Evolutionary conservation across 1,139 yeast genomes (phyloP), one percentile per base, ranked within the genome.

Genomic region (Arxiozyma bovina): DNA sequence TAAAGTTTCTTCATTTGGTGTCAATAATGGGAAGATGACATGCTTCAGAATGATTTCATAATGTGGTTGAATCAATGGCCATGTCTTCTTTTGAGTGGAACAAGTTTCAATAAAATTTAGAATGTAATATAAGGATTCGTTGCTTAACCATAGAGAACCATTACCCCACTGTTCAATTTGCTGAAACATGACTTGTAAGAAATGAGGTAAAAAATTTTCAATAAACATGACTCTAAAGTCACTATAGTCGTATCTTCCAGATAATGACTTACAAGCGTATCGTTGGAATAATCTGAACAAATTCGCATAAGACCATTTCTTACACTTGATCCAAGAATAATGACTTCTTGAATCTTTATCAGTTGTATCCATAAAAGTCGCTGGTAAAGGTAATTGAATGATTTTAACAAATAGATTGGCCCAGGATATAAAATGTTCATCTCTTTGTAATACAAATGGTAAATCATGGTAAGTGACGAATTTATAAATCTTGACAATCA

Each of bases 261-360:
- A 71, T 45, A 83, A 68, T 5, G 75, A 72, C 12, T 70, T 63
- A 8, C 84, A 78, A 2, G 87, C 90, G 67, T 87, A 90, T 61
- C 95, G 77, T 54, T 78, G 78, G 64, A 86, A 87, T n/a, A 90
- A 69, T 60, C 96, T 79, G 63, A 78, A 80, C 51, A 91, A 70
- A 66, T 89, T 89, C 42, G 89, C 90, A 63, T 83, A 83, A 0
- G 95, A 81, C 97, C 99, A 91, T 69, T 93, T 93, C 70, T 89
- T 87, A 59, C 93, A 80, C 69, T 89, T 91, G 42, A 77, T 80
- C 86, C 87, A 82, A 6, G 85, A 77, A 58, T 75, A 73, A 20
- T 63, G 57, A 49, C 71, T 74, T 58, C 84, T 74, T 25, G 76
- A 80, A 23, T 75, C 79, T 43, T 71, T 73, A 43, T 80, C 82